Evolutionary conservation across 1,284 basidiomycete species (phyloP), one percentile per base, ranked within the genome.

Genomic region (Cryptococcus floricola): DNA sequence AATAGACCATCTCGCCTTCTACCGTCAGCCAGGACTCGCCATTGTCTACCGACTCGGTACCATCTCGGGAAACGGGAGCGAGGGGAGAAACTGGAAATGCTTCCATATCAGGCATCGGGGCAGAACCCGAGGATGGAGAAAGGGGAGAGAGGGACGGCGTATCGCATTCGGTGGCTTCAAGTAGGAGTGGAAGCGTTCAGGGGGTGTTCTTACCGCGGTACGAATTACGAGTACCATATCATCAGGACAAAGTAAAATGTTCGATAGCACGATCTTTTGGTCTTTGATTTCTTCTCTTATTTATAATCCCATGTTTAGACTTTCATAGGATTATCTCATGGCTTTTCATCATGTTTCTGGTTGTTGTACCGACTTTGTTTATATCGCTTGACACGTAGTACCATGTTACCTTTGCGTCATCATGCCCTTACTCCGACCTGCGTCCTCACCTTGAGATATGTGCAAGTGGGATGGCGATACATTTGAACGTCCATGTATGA

Each of bases 191-290:
- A n/a, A 34, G 48, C 10, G 48, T 37, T 34, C 48, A 19, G 39
- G 48, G 49, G 9, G 44, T 62, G n/a, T 70, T 62, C 46, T 54
- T 69, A 51, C 67, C 67, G 37, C 58, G 59, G 34, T 69, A 69
- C 56, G 67, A 2, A 34, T 19, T 39, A 23, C 31, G 10, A 34
- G 31, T 8, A 10, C 31, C 31, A 23, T 23, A 23, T 5, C 6
- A 10, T 10, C 31, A 34, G 31, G 31, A 34, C 1, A 34, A 34
- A 34, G 31, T 6, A 34, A 34, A 34, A 42, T 18, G 41, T 42
- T 42, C 16, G 4, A 23, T 42, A 18, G 3, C 41, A 16, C 41
- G 2, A 18, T 19, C 23, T 42, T 19, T 23, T 7, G 9, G 41
- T 12, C 2, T 42, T 42, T n/a, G 7, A 9, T 42, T 42, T 19